Evolutionary conservation across 1,284 basidiomycete genomes (phyloP).

Genomic region (Spongispora temasekensis): DNA sequence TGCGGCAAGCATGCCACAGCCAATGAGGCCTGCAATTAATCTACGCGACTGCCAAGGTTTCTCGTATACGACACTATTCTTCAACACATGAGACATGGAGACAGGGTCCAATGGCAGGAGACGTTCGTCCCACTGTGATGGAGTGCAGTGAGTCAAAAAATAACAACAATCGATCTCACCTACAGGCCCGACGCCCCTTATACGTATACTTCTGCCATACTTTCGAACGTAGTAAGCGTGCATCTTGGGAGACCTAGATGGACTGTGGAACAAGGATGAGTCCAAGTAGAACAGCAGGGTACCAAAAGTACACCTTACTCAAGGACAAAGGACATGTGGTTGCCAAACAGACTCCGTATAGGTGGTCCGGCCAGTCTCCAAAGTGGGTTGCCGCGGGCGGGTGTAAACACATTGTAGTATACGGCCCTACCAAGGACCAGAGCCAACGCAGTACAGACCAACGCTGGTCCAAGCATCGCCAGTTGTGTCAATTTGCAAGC

Average conservation of each 20-base stretch:
- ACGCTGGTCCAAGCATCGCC: constrained; percentile 11
- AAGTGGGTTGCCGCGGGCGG: constrained; percentile 50
- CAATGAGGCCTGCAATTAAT: constrained; percentile 73
- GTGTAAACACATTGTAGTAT: constrained; percentile 40
- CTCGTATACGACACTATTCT: constrained; percentile 68
- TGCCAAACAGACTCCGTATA: constrained; percentile 46
- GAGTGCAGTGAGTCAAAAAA: constrained; percentile 8
- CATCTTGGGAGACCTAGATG: constrained; percentile 51
- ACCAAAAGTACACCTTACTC: constrained; percentile 52
- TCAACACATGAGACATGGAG: constrained; percentile 69
- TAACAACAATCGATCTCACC: constrained; percentile 25
- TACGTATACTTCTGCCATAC: constrained; percentile 60
- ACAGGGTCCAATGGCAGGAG: constrained; percentile 74
- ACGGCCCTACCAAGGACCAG: constrained; percentile 28
- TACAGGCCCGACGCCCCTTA: constrained; percentile 67
- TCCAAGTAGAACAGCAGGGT: not conserved
- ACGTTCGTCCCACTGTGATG: constrained; percentile 69
- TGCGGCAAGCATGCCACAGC: constrained; percentile 74
- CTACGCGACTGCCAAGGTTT: constrained; percentile 78
- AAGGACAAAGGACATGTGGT: constrained; percentile 56
- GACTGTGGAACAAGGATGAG: constrained; percentile 40
- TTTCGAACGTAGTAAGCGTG: constrained; percentile 54
- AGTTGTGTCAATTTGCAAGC: constrained; percentile 4
- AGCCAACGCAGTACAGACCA: constrained; percentile 26
- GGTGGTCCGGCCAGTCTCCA: constrained; percentile 60